phyloP scores from a whole-genome alignment of 1,139 yeast species.

The Scheffersomyces segobiensis region DNA sequence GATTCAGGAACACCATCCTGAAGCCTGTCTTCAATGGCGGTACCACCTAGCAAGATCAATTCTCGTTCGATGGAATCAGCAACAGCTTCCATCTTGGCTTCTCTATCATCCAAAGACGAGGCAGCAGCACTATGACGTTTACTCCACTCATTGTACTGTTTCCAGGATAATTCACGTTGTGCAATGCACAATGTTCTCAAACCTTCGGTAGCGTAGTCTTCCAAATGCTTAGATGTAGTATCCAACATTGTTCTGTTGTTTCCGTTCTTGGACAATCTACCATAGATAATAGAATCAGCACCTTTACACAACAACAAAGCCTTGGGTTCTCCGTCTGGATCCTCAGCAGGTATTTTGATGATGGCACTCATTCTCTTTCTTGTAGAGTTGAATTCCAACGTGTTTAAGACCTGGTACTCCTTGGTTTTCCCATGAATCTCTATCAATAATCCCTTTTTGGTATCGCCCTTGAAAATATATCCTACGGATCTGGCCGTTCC shows the following conservation, averaged over 20 bases:
- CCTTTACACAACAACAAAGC: constrained; percentile 50
- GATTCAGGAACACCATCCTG: constrained; percentile 56
- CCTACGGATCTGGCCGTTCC: constrained; percentile 62
- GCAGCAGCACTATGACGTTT: constrained; percentile 43
- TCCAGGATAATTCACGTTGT: constrained; percentile 44
- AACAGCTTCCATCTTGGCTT: constrained; percentile 45
- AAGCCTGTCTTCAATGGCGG: constrained; percentile 52
- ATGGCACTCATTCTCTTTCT: constrained; percentile 87
- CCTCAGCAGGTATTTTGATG: constrained; percentile 53
- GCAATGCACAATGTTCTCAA: constrained; percentile 51
- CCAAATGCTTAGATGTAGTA: constrained; percentile 42
- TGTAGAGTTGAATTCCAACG: constrained; percentile 55
- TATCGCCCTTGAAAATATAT: constrained; percentile 47
- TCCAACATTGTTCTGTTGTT: constrained; percentile 33
- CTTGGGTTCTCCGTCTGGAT: constrained; percentile 31
- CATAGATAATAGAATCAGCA: constrained; percentile 49
- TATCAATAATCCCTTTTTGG: constrained; percentile 46
- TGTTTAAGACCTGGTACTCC: constrained; percentile 50
- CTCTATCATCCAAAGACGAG: constrained; percentile 43
- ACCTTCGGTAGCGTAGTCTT: constrained; percentile 49
- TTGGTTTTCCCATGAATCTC: constrained; percentile 44
- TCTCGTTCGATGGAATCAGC: constrained; percentile 51
- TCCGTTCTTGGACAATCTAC: constrained; percentile 34
- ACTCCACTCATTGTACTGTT: constrained; percentile 45
- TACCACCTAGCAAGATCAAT: constrained; percentile 47